Evolutionary conservation across 2,329 filamentous ascomycete genomes (phyloP).

Genomic region (Epichloe sp.): DNA sequence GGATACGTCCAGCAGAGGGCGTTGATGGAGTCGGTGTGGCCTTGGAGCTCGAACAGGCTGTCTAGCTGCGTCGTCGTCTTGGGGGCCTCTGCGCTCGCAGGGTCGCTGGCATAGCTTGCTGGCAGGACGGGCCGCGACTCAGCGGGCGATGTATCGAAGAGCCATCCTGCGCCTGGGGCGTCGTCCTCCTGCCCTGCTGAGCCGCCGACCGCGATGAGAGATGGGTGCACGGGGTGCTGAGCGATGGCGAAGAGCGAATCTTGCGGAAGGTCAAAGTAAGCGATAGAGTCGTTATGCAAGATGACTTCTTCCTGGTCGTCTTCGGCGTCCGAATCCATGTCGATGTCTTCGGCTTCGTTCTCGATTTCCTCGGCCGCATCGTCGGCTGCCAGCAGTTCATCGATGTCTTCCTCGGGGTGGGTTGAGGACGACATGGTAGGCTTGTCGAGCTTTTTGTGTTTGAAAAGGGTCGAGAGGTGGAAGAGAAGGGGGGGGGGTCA

Average conservation of each 20-base stretch:
- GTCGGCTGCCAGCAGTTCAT: constrained; percentile 8
- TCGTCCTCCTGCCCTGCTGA: constrained; percentile 46
- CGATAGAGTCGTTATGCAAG: constrained; percentile 82
- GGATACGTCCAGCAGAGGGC: constrained; percentile 74
- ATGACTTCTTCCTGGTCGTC: constrained; percentile 62
- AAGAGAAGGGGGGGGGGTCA: background rate
- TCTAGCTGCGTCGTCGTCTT: constrained; percentile 45
- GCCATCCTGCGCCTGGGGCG: constrained; percentile 65
- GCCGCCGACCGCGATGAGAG: constrained; percentile 78
- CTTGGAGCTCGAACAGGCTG: constrained; percentile 64
- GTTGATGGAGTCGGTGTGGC: constrained; percentile 86
- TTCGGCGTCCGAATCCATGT: constrained; percentile 61
- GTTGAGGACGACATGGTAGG: constrained; percentile 19
- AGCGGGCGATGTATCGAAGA: constrained; percentile 63
- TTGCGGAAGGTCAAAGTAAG: constrained; percentile 81
- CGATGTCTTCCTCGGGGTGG: constrained; percentile 11
- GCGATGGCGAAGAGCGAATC: constrained; percentile 93
- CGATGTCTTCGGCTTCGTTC: constrained; percentile 57
- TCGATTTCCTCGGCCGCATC: constrained; percentile 22
- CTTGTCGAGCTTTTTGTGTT: background rate
- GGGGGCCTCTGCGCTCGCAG: constrained; percentile 34
- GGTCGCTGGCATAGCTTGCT: constrained; percentile 57
- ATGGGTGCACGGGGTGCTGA: constrained; percentile 68
- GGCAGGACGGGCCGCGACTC: constrained; percentile 57
- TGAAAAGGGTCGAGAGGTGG: background rate